phyloP scores from a whole-genome alignment of 306 rosid species.

The Citrullus colocynthis region DNA sequence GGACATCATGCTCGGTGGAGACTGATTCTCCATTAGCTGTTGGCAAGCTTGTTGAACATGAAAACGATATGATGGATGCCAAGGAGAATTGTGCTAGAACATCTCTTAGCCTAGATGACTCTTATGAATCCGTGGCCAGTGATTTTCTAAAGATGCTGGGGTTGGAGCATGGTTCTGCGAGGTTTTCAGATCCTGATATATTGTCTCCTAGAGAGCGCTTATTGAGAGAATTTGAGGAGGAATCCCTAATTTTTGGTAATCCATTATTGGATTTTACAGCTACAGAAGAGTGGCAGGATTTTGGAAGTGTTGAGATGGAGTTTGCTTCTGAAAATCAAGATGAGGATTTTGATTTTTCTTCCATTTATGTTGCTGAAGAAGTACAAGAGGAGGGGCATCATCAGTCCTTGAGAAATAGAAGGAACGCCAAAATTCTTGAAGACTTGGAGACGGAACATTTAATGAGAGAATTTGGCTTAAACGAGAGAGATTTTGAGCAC shows the following conservation, averaged over 20 bases:
- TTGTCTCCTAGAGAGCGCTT: constrained; percentile 70
- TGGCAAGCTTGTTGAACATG: constrained; percentile 18
- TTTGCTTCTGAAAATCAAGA: constrained; percentile 10
- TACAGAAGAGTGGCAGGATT: constrained; percentile 26
- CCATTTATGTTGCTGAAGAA: constrained; percentile 42
- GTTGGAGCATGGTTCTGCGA: constrained; percentile 29
- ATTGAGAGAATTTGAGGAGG: constrained; percentile 58
- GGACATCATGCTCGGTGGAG: constrained; percentile 9
- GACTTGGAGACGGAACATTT: constrained; percentile 60
- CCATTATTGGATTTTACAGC: constrained; percentile 22
- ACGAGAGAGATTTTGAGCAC: constrained; percentile 49
- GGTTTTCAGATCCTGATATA: constrained; percentile 31
- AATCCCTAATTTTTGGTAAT: constrained; percentile 34
- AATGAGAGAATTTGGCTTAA: constrained; percentile 67
- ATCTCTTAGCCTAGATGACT: constrained; percentile 43
- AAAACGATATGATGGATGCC: constrained; percentile 10
- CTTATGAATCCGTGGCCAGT: constrained; percentile 39
- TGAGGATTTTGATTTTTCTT: constrained; percentile 40
- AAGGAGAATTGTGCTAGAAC: constrained; percentile 16
- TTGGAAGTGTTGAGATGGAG: constrained; percentile 3
- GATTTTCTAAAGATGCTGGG: constrained; percentile 56
- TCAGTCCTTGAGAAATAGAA: constrained; percentile 34
- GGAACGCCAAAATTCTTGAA: constrained; percentile 55
- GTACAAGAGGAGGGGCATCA: constrained; percentile 30
- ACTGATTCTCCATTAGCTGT: constrained; percentile 1